These are phyloP conservation scores for Quercus bicolor DNA, from an alignment of 306 rosid species.

Conservation along the genomic window DNA sequence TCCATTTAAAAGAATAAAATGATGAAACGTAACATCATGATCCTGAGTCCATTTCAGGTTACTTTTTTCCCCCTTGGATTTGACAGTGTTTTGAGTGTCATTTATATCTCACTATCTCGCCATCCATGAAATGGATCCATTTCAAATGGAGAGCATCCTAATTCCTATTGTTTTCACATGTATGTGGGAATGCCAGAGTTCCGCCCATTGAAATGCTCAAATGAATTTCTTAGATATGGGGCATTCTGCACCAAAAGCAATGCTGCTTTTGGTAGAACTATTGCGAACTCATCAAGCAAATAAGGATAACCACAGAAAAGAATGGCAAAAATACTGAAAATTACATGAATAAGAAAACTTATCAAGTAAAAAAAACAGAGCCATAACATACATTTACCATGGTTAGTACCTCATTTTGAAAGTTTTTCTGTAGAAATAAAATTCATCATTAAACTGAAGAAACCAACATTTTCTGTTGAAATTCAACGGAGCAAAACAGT, in stretches of 20 bases:
- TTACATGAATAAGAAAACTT: background rate
- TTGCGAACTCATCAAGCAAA: conserved; percentile 79
- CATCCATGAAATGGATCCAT: too few species aligned
- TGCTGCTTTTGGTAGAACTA: conserved; percentile 78
- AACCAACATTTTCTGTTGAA: conserved; percentile 9
- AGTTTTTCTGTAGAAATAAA: too few species aligned
- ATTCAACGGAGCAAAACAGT: conserved; percentile 1
- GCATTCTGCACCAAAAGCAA: conserved; percentile 39
- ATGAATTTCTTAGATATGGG: conserved; percentile 47
- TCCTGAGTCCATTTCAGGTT: too few species aligned
- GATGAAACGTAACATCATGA: too few species aligned
- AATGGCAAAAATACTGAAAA: conserved; percentile 26
- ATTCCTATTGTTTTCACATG: too few species aligned
- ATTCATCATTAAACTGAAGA: background rate
- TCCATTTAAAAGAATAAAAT: too few species aligned
- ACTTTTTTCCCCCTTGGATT: too few species aligned
- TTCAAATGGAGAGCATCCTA: too few species aligned
- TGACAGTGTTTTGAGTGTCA: too few species aligned
- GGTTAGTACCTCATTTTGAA: too few species aligned
- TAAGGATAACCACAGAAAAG: conserved; percentile 72
- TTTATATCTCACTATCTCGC: too few species aligned
- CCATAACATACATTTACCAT: conserved; percentile 1
- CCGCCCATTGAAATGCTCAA: conserved; percentile 64
- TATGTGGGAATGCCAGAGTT: conserved; percentile 29
- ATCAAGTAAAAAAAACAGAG: background rate